Percentiles rank a stretch among this genome's conserved stretches.
These are phyloP conservation scores for Daldinia sp. DNA, from an alignment of 2,329 filamentous ascomycete species.

Conservation along the genomic window DNA sequence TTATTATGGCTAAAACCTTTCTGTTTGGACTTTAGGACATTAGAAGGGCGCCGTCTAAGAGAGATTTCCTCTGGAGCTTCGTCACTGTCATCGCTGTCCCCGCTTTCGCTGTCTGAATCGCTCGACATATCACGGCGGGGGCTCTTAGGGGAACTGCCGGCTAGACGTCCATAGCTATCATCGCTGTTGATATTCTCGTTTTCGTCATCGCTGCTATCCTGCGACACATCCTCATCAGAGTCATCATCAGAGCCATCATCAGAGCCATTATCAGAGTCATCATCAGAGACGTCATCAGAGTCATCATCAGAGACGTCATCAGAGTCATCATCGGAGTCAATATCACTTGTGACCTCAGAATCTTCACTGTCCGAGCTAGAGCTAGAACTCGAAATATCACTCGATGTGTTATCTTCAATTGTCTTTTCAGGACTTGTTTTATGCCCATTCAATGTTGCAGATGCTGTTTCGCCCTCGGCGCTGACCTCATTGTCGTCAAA, in stretches of 20 bases:
- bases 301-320: not conserved
- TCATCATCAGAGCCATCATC: constrained; percentile 14
- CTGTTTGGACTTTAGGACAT: not conserved
- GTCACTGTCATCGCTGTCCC: constrained; percentile 38
- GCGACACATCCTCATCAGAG: constrained; percentile 4
- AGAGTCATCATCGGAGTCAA: constrained; percentile 9
- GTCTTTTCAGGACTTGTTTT: constrained; percentile 30
- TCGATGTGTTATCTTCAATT: constrained; percentile 39
- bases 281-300: constrained; percentile 14
- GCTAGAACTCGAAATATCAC: constrained; percentile 40
- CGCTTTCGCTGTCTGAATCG: constrained; percentile 9
- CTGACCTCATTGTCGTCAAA: constrained; percentile 40
- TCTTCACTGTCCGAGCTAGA: constrained; percentile 40
- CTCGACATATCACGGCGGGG: not conserved
- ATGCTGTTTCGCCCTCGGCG: constrained; percentile 41
- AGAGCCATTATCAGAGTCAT: constrained; percentile 13
- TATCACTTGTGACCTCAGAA: constrained; percentile 23
- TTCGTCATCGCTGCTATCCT: constrained; percentile 26
- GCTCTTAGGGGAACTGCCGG: not conserved
- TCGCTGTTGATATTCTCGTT: constrained; percentile 25
- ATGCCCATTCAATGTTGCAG: constrained; percentile 30
- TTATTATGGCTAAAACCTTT: not conserved
- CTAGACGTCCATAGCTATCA: constrained; percentile 30
- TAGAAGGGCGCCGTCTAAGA: not conserved
- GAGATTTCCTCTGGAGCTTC: constrained; percentile 40